Base-by-base conservation (phyloP, 306 rosid species). In the Prunus salicina region DNA sequence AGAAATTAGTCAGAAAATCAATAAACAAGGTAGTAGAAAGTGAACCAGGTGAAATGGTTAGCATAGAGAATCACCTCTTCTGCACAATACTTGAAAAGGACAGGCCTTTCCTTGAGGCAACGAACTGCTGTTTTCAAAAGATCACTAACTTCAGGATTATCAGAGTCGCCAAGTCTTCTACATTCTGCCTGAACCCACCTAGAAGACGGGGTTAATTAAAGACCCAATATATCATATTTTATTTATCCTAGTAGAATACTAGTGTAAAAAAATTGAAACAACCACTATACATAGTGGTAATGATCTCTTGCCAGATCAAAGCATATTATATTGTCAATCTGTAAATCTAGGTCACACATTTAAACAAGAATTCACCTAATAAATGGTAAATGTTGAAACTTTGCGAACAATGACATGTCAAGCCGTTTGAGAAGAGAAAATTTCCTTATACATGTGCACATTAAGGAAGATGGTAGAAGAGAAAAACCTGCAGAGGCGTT, bases 121-220 rank as follows among this genome's bases (percentile, higher is more conserved):
- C 89, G 89, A 61, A 95, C 97, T 57, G 97, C 97, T 25, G 90
- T 88, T 82, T 84, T 92, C 81, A 95, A 85, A 69, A 95, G 96
- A 78, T 90, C 96, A 47, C 89, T 60, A 82, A 95, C 97, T 87
- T 95, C 97, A 0, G 97, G 97, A 87, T 89, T 95, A 87, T 95
- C 97, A 34, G 97, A 83, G 77, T 95, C 97, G 3, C 97, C 97
- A 74, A 95, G 82, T 78, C 84, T 89, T 78, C 97, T 85, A 79
- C 99, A 95, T 86, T 92, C 99, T 2, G 88, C 89, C 88, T 92
- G 99, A 85, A 95, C 97, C 99, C 99, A 92, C 92, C 98, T 95
- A 84, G 74, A 89, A 75, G 50, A 38, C 62, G 70, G 58, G 45
- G 72, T 73, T 14, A 77, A 78, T 56, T 56, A 56, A 72, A 22